Evolutionary conservation across 495 filamentous ascomycete genomes (phyloP).

Genomic region (Cercophora scortea): DNA sequence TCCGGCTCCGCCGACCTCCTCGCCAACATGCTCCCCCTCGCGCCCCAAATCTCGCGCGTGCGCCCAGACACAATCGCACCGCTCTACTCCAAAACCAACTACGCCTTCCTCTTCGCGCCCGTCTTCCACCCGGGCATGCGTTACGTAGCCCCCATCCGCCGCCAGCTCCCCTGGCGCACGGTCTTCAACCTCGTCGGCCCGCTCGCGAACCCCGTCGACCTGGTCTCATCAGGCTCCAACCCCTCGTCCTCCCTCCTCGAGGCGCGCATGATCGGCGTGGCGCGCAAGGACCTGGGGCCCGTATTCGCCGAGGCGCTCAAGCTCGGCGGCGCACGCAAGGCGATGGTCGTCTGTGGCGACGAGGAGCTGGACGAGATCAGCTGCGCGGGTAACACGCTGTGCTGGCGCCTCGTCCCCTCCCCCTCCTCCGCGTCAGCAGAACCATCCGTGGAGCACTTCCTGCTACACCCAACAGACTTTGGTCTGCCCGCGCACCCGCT

Average conservation of each 20-base stretch:
- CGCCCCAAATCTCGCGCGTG: constrained; percentile 67
- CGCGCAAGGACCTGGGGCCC: constrained; percentile 72
- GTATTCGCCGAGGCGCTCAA: constrained; percentile 80
- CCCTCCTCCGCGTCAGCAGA: constrained; percentile 32
- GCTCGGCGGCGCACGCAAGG: constrained; percentile 70
- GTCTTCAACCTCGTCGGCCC: constrained; percentile 97
- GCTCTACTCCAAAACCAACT: constrained; percentile 73
- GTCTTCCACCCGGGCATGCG: constrained; percentile 94
- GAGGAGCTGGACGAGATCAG: constrained; percentile 95
- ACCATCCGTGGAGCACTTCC: constrained; percentile 63
- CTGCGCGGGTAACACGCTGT: constrained; percentile 76
- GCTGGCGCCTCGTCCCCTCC: constrained; percentile 65
- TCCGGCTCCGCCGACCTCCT: constrained; percentile 95
- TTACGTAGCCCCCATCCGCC: constrained; percentile 74
- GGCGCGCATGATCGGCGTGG: constrained; percentile 84
- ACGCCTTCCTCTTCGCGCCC: constrained; percentile 93
- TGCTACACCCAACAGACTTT: constrained; percentile 72
- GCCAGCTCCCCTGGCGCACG: constrained; percentile 78
- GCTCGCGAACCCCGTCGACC: constrained; percentile 78
- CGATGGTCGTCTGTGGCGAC: constrained; percentile 84
- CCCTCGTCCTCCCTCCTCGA: constrained; percentile 46
- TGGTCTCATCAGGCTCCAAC: constrained; percentile 8
- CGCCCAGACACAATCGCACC: constrained; percentile 56
- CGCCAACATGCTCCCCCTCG: constrained; percentile 53
- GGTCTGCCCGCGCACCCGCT: constrained; percentile 72